Conservation (phyloP, 1,284 basidiomycete genomes). For the Trichosporon sp. region DNA sequence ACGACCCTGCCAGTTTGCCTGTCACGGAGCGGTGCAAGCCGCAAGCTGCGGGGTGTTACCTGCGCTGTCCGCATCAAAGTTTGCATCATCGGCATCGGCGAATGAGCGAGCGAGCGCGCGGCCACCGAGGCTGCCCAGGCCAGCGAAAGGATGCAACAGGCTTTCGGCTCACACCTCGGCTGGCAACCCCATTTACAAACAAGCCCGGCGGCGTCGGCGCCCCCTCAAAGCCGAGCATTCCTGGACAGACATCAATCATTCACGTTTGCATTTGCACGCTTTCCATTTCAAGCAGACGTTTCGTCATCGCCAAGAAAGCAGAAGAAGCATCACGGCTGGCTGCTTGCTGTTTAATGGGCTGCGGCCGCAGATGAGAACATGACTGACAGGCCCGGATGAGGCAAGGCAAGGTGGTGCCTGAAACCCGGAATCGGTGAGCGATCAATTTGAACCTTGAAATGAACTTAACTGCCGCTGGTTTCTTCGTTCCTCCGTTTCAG, state of each 20-base stretch:
- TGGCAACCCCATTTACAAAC: background rate
- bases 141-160: background rate
- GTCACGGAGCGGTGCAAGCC: too few relatives aligned
- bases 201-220: background rate
- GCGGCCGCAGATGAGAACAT: background rate
- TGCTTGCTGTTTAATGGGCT: too few relatives aligned
- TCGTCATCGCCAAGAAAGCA: too few relatives aligned
- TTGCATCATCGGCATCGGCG: background rate
- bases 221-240: background rate
- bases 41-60: background rate
- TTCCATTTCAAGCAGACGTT: background rate
- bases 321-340: too few relatives aligned
- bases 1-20: background rate
- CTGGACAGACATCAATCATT: background rate
- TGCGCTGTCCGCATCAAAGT: background rate
- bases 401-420: background rate
- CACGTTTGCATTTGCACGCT: background rate
- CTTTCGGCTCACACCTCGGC: background rate
- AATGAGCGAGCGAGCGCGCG: background rate
- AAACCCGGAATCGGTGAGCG: background rate
- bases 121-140: background rate
- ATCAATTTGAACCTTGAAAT: background rate
- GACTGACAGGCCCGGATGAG: background rate
- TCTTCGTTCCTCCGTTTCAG: constrained; percentile 1
- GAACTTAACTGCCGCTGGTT: background rate